These are phyloP conservation scores for Tylopilus felleus DNA, from an alignment of 768 basidiomycete genomes.

Conservation along the genomic window DNA sequence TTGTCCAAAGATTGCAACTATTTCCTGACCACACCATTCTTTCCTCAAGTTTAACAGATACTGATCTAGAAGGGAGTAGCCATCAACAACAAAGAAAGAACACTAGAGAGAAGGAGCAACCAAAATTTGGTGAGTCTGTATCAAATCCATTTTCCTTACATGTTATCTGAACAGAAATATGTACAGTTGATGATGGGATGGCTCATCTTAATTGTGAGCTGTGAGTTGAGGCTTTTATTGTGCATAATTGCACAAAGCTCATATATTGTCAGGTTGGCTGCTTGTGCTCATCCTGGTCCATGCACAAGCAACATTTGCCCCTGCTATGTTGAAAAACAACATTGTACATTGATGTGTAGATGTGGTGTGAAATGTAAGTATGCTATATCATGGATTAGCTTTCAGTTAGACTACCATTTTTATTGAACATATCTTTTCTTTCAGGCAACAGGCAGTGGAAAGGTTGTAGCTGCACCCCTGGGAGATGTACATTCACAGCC, in stretches of 20 bases:
- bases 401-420: neutral
- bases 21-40: conserved; percentile 19
- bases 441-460: conserved; percentile 16
- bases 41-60: neutral
- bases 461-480: conserved; percentile 21
- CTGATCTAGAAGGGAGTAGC: neutral
- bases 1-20: conserved; percentile 19
- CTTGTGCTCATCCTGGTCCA: conserved; percentile 47
- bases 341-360: conserved; percentile 48
- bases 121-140: conserved; percentile 16
- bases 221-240: conserved; percentile 12
- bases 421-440: neutral
- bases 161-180: neutral
- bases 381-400: neutral
- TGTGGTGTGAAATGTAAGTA: conserved; percentile 43
- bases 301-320: conserved; percentile 41
- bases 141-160: neutral
- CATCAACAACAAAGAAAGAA: conserved; percentile 1
- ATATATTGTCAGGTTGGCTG: conserved; percentile 27
- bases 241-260: no score
- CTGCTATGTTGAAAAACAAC: conserved; percentile 37
- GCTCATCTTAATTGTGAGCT: neutral
- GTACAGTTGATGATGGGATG: conserved; percentile 18
- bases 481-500: conserved; percentile 20
- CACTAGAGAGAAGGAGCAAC: neutral